A percentile compares a stretch with the other conserved stretches of the same genome.
phyloP scores from a whole-genome alignment of 768 basidiomycete species.

The Kwoniella sp. region DNA sequence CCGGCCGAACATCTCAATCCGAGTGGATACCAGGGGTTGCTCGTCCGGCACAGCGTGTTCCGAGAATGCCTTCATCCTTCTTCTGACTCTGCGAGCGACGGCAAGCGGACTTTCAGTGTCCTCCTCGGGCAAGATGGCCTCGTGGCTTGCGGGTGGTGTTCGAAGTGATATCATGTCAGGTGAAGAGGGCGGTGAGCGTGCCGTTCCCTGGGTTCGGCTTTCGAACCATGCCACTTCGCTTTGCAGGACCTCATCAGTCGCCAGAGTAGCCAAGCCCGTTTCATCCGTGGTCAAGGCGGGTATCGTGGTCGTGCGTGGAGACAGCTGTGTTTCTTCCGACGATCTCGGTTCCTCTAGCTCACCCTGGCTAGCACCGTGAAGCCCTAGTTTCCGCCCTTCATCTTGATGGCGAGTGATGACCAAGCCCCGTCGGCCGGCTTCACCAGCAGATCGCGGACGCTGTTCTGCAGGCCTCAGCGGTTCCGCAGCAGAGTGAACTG shows the following conservation, averaged over 20 bases:
- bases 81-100: conserved; percentile 19
- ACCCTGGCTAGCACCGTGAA: conserved; percentile 20
- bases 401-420: conserved; percentile 27
- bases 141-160: conserved; percentile 19
- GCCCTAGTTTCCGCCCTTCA: conserved; percentile 33
- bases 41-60: conserved; percentile 10
- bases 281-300: conserved; percentile 26
- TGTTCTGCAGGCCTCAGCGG: too few species aligned
- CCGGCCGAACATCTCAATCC: conserved; percentile 34
- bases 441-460: too few species aligned
- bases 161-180: conserved; percentile 19
- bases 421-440: conserved; percentile 14
- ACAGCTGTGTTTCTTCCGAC: conserved; percentile 6
- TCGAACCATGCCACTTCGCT: conserved; percentile 41
- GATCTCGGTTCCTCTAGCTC: conserved; percentile 14
- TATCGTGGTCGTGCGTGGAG: conserved; percentile 24
- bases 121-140: conserved; percentile 5
- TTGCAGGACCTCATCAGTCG: conserved; percentile 32
- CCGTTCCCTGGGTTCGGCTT: conserved; percentile 3
- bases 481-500: too few species aligned
- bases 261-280: conserved; percentile 24
- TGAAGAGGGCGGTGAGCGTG: conserved; percentile 15
- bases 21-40: conserved; percentile 34
- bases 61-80: conserved; percentile 29
- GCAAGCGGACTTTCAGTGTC: conserved; percentile 13